Conservation (phyloP, 129 eudicot genomes). For the Chrysanthemum makinoi region DNA sequence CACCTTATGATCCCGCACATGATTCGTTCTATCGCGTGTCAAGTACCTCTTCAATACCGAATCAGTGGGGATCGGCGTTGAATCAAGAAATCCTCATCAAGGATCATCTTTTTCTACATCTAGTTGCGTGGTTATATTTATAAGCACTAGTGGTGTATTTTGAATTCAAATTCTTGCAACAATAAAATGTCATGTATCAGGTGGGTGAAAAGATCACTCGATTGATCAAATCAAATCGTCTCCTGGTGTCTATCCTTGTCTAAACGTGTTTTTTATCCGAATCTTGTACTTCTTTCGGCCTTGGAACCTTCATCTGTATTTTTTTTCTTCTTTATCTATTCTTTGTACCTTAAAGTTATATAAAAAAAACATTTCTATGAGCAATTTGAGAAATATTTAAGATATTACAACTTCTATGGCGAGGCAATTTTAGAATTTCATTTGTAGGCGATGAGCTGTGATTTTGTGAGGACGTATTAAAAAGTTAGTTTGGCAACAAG, state of each 20-base stretch:
- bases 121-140: slow-evolving; percentile 21
- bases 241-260: neutral
- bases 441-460: too few species aligned
- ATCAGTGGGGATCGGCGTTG: slow-evolving; percentile 77
- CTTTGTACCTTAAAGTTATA: neutral
- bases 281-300: neutral
- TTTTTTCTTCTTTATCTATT: neutral
- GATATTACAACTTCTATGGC: neutral
- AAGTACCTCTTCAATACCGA: slow-evolving; percentile 83
- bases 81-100: slow-evolving; percentile 8
- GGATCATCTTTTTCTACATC: neutral
- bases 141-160: slow-evolving; percentile 18
- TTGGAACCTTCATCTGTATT: neutral
- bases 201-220: slow-evolving; percentile 21
- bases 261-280: neutral
- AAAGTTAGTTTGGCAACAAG: too few species aligned
- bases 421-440: too few species aligned
- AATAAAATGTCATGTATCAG: slow-evolving; percentile 24
- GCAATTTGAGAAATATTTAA: neutral
- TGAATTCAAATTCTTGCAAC: slow-evolving; percentile 27
- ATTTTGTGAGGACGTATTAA: too few species aligned
- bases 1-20: slow-evolving; percentile 97
- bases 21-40: slow-evolving; percentile 97
- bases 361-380: too few species aligned
- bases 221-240: slow-evolving; percentile 9